Base-by-base conservation (phyloP, 352 stramenopile genomes). In the Discostella stelligera region DNA sequence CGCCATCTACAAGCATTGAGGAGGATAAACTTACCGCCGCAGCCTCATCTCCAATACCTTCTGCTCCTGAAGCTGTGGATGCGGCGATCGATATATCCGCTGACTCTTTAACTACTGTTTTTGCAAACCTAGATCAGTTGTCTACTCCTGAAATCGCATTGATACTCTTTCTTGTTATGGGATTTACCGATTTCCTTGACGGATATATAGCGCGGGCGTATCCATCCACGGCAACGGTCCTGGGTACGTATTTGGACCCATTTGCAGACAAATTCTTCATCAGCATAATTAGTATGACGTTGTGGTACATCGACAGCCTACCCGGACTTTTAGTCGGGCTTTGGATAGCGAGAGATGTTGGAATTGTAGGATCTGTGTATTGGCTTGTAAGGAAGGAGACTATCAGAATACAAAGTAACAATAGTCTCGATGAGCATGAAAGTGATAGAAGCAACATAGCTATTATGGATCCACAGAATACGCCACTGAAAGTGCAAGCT, bases 191-290 rank as follows among this genome's bases (percentile, higher is more conserved):
- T 73, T 80, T 66, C 16, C 59, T 91, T 2, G 88, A 93, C 80
- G 88, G 88, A 55, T 91, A 86, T 39, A 79, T 93, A 23, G 88
- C 88, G 6, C 79, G 86, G 50, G 74, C 69, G 14, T 86, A 86
- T 52, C 63, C 72, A 25, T 82, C 72, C 68, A 78, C 59, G 16
- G 53, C 68, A 4, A 93, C 88, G 23, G 80, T 90, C 25, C 54
- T 93, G 14, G 88, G 88, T 48, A 89, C 88, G 3, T 93, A 90
- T 62, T 75, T 93, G 10, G 88, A 93, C 83, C 88, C 88, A 30
- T 72, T 91, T 25, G 85, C 84, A 11, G 88, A 93, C 56, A 93
- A 93, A 79, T 55, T 90, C n/a, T 72, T 93, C 21, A 89, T 93
- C 23, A 89, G 88, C 66, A 55, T 63, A 18, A 55, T 91, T 27